These are phyloP conservation scores for Pythium volutum DNA, from an alignment of 352 stramenopile species.

Conservation along the genomic window DNA sequence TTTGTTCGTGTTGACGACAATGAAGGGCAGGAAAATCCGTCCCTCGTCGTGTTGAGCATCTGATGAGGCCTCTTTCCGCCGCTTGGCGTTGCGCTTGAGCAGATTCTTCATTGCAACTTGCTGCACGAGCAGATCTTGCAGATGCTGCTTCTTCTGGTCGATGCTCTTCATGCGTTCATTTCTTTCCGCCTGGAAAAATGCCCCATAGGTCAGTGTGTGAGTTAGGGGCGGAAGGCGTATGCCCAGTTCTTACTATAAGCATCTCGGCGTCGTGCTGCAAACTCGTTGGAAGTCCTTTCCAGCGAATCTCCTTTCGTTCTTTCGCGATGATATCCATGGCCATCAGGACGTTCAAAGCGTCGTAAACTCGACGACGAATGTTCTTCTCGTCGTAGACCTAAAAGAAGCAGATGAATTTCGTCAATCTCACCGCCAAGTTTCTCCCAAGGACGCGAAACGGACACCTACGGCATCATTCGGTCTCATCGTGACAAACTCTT, in stretches of 20 bases:
- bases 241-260: conserved; percentile 50
- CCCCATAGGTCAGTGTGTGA: neutral
- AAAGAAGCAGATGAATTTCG: neutral
- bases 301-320: conserved; percentile 92
- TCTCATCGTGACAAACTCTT: conserved; percentile 85
- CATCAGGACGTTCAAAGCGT: conserved; percentile 97
- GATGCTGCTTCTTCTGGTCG: conserved; percentile 86
- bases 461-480: conserved; percentile 64
- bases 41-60: conserved; percentile 57
- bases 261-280: conserved; percentile 86
- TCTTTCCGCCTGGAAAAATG: conserved; percentile 50
- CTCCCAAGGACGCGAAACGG: neutral
- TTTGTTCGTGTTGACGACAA: conserved; percentile 94
- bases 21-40: conserved; percentile 95
- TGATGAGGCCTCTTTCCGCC: conserved; percentile 49
- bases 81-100: conserved; percentile 81
- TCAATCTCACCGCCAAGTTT: neutral
- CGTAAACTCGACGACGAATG: conserved; percentile 95
- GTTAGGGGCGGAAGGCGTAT: neutral
- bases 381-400: conserved; percentile 94
- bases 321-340: conserved; percentile 98
- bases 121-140: conserved; percentile 91
- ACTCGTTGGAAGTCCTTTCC: conserved; percentile 79
- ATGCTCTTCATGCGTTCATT: conserved; percentile 79
- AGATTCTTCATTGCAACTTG: conserved; percentile 95